phyloP scores from a whole-genome alignment of 2,329 filamentous ascomycete genomes.

The Colletotrichum spaethianum region DNA sequence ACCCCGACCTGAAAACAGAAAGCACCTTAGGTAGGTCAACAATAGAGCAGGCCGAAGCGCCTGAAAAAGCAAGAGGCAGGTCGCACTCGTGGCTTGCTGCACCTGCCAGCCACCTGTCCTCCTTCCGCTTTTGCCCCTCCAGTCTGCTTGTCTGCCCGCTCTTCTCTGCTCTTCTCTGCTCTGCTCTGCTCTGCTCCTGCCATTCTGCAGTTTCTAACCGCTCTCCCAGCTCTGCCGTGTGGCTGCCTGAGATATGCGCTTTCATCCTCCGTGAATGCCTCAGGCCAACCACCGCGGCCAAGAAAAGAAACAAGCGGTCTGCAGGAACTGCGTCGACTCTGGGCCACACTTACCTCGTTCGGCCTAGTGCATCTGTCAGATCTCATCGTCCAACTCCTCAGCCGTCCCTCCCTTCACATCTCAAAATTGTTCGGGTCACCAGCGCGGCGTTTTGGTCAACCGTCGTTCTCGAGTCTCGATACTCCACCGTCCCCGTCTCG shows the following conservation, averaged over 20 bases:
- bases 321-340: slow-evolving; percentile 30
- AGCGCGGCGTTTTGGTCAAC: background rate
- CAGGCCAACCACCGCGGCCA: background rate
- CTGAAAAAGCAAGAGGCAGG: background rate
- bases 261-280: background rate
- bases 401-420: slow-evolving; percentile 11
- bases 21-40: too few relatives aligned
- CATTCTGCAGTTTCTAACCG: background rate
- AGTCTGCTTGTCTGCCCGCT: too few relatives aligned
- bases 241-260: background rate
- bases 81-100: background rate
- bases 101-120: background rate
- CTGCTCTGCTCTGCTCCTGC: background rate
- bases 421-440: background rate
- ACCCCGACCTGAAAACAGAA: too few relatives aligned
- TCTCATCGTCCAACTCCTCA: slow-evolving; percentile 34
- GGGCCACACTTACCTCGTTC: slow-evolving; percentile 9
- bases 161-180: background rate
- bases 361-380: slow-evolving; percentile 38
- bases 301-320: slow-evolving; percentile 34
- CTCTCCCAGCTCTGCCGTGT: background rate
- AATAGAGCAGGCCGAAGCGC: background rate
- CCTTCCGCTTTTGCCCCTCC: background rate
- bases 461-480: background rate
- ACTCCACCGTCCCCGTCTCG: background rate